Percentiles rank a stretch among this genome's conserved stretches.
phyloP scores from a whole-genome alignment of 169 alveolate species.

The Eimeria praecox region DNA sequence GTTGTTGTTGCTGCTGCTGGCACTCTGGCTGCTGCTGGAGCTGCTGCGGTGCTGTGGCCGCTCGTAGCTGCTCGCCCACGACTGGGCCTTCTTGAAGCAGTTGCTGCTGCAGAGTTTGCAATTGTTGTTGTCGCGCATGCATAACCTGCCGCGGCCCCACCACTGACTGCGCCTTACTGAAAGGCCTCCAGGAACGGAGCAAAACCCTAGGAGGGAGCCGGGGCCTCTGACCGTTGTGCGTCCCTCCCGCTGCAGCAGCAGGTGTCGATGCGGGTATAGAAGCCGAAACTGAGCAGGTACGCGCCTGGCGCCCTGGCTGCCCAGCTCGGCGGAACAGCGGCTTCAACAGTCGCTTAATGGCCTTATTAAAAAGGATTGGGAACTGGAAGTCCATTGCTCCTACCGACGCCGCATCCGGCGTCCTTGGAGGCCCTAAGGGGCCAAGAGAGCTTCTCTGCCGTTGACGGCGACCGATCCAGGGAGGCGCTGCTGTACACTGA shows the following conservation, averaged over 20 bases:
- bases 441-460: conserved; percentile 1
- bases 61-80: neutral
- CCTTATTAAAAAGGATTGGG: conserved; percentile 43
- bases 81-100: conserved; percentile 35
- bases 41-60: neutral
- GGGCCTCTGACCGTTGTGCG: conserved; percentile 34
- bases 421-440: conserved; percentile 10
- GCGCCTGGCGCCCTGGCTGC: conserved; percentile 19
- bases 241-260: conserved; percentile 10
- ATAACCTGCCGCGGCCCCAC: conserved; percentile 32
- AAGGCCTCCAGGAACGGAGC: conserved; percentile 59
- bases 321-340: conserved; percentile 58
- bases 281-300: conserved; percentile 20
- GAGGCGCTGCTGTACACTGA: neutral
- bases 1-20: neutral
- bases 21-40: neutral
- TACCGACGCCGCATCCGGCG: conserved; percentile 19
- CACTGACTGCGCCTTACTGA: conserved; percentile 38
- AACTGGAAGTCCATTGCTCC: conserved; percentile 62
- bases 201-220: conserved; percentile 67
- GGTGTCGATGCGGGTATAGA: conserved; percentile 7
- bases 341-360: conserved; percentile 59
- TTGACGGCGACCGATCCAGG: conserved; percentile 14
- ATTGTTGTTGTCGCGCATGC: conserved; percentile 40
- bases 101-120: conserved; percentile 32